Base-by-base conservation (phyloP, 257 asterid species). In the Ajuga chamaepitys region DNA sequence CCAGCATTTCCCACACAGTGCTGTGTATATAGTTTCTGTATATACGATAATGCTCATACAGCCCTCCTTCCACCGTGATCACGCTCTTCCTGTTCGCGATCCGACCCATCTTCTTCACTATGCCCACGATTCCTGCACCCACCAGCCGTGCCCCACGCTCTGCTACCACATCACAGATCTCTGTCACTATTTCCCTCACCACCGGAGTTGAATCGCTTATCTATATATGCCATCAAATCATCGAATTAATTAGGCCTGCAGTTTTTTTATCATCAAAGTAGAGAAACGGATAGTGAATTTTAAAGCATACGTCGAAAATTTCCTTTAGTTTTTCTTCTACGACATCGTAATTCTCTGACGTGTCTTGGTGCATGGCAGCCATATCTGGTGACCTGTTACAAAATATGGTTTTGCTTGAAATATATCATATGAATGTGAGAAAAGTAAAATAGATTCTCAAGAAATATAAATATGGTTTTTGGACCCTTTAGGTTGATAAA, bases 291-390 rank as follows among this genome's bases (percentile, higher is more conserved):
- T 11, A 24, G 22, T 44, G 47, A 47, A 50, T 46, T 61, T 4
- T 30, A 25, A 24, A 38, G 13, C 46, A 9, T 68, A 83, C 96
- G 76, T 72, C 86, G 44, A 85, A 87, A 11, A 82, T 74, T 48
- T 79, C 84, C 37, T 51, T 71, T 3, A 87, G 87, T 72, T 85
- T 90, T 66, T 85, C 89, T 51, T 78, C 79, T 17, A 89, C 86
- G 11, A 85, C 78, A 40, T 83, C 80, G 64, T 87, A 87, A 45
- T 85, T 82, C 80, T 85, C 89, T 17, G 95, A 82, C 6, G 85
- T 77, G 81, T 87, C 97, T 76, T 89, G 97, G 77, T 89, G 97
- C 91, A 87, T 85, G n/a, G 86, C 92, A 51, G 97, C 95, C 95
- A 87, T 77, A 71, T 87, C 97, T 0, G 88, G 89, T 51, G 95